Evolutionary conservation across 495 filamentous ascomycete genomes (phyloP).

Genomic region (Geoglossum glabrum): DNA sequence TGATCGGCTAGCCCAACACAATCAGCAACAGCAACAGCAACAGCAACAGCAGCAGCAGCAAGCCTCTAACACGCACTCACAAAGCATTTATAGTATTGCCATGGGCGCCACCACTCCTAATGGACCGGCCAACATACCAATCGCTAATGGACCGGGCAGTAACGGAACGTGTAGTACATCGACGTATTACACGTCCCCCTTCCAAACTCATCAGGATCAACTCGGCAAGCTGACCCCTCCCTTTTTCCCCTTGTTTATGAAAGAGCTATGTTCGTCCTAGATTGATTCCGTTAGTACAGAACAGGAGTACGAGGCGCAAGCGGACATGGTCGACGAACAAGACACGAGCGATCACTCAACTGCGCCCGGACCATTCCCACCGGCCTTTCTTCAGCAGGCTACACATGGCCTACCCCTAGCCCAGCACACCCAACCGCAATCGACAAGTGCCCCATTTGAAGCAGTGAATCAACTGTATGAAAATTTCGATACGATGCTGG

Average conservation of each 20-base stretch:
- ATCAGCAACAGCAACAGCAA: conserved; percentile 20
- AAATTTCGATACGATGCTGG: conserved; percentile 61
- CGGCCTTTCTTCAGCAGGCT: conserved; percentile 17
- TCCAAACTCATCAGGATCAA: conserved; percentile 90
- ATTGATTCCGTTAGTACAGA: conserved; percentile 68
- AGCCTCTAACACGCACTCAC: not conserved
- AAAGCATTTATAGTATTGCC: not conserved
- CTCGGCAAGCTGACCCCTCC: conserved; percentile 72
- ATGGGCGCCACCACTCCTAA: not conserved
- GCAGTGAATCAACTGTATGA: conserved; percentile 36
- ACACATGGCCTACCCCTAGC: conserved; percentile 17
- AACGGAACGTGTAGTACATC: conserved; percentile 5
- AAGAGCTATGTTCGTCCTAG: conserved; percentile 67
- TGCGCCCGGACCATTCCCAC: conserved; percentile 45
- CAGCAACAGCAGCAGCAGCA: conserved; percentile 10
- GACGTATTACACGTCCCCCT: conserved; percentile 61
- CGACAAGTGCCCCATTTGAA: conserved; percentile 5
- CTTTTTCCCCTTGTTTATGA: conserved; percentile 26
- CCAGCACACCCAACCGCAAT: conserved; percentile 13
- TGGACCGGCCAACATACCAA: conserved; percentile 2
- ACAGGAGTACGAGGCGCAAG: conserved; percentile 96
- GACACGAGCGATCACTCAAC: conserved; percentile 28
- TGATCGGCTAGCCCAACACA: not conserved
- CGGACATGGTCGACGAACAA: conserved; percentile 78
- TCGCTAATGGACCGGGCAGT: conserved; percentile 15